These are phyloP conservation scores for Microthyrium microscopicum DNA, from an alignment of 2,329 filamentous ascomycete species.

Conservation along the genomic window DNA sequence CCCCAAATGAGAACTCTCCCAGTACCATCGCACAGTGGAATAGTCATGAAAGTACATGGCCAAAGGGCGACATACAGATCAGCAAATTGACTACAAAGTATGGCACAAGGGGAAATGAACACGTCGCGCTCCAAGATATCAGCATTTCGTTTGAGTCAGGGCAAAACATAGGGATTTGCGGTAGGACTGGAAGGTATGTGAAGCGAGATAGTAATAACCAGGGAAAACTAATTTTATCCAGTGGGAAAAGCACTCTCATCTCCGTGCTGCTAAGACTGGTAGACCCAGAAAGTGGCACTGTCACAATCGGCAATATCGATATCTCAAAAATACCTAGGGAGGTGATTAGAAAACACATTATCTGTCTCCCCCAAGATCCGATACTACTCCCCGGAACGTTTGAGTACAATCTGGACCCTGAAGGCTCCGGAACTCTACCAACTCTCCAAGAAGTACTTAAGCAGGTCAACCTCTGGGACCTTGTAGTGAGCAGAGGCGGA, in stretches of 20 bases:
- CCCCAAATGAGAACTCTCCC: slow-evolving; percentile 26
- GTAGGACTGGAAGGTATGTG: slow-evolving; percentile 26
- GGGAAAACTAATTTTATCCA: no score
- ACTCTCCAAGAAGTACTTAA: background rate
- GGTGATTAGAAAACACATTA: slow-evolving; percentile 22
- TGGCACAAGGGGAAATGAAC: background rate
- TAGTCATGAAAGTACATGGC: background rate
- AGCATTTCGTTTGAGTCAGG: slow-evolving; percentile 28
- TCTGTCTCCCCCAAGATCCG: slow-evolving; percentile 12
- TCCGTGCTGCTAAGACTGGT: slow-evolving; percentile 33
- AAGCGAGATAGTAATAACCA: background rate
- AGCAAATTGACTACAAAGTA: background rate
- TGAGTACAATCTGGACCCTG: background rate
- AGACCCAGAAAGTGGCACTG: slow-evolving; percentile 24
- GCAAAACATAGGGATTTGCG: slow-evolving; percentile 33
- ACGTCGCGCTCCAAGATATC: slow-evolving; percentile 26
- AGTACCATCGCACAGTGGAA: no score
- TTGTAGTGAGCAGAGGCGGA: background rate
- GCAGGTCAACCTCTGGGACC: background rate
- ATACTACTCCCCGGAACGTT: background rate
- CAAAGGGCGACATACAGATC: background rate
- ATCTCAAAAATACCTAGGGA: slow-evolving; percentile 23
- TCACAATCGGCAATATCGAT: slow-evolving; percentile 33
- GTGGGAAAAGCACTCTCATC: slow-evolving; percentile 35
- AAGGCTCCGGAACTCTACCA: background rate